Conservation (phyloP, 257 asterid genomes). For the Fraxinus cuspidata region DNA sequence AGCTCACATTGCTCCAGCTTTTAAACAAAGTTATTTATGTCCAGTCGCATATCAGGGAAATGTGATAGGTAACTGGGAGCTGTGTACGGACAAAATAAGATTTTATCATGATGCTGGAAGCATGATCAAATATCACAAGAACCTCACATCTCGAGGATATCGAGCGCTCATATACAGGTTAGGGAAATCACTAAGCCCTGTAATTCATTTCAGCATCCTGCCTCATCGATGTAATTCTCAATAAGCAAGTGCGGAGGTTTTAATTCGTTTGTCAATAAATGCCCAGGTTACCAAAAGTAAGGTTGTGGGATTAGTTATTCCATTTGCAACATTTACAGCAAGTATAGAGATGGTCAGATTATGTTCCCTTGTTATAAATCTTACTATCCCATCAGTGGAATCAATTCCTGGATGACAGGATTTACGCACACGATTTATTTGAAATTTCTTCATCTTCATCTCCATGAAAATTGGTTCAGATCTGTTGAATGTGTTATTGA, state of each 20-base stretch:
- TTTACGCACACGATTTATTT: background rate
- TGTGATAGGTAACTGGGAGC: conserved; percentile 57
- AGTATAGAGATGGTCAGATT: background rate
- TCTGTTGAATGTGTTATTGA: background rate
- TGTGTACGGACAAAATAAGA: conserved; percentile 63
- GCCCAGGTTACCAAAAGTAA: background rate
- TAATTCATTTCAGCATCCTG: background rate
- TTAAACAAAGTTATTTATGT: conserved; percentile 14
- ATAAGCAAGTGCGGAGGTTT: background rate
- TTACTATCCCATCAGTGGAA: background rate
- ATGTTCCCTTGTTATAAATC: background rate
- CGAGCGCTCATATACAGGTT: conserved; percentile 84
- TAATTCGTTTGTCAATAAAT: background rate
- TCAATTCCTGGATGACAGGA: background rate
- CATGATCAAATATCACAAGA: conserved; percentile 89
- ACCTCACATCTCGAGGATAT: conserved; percentile 77
- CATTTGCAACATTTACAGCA: background rate
- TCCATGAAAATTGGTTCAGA: background rate
- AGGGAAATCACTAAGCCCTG: background rate
- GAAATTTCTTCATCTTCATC: background rate
- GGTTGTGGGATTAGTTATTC: background rate
- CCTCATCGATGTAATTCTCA: background rate
- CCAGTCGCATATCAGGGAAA: conserved; percentile 39
- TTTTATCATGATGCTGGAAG: conserved; percentile 89
- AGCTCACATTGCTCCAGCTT: conserved; percentile 18